Evolutionary conservation across 768 basidiomycete species (phyloP), one percentile per base, ranked within the genome.

Genomic region (Mycena alexandri): DNA sequence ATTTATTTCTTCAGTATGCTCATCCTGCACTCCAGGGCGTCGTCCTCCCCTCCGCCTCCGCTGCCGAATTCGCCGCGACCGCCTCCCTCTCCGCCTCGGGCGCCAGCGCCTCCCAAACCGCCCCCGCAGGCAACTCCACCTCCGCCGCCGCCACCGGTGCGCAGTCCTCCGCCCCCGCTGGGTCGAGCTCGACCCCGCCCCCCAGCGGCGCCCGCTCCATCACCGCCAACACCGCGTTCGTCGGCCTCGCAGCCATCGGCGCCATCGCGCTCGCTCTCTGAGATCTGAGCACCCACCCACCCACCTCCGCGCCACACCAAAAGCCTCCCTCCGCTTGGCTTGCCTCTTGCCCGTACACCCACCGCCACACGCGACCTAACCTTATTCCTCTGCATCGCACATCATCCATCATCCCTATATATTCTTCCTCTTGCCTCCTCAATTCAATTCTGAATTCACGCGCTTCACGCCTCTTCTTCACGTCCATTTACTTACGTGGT

Each of bases 221-320:
- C 64, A 67, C 76, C 72, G 75, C 76, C 60, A 75, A 74, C 66
- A 83, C 79, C 74, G 76, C 79, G 52, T 13, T 84, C 60, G 76
- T 80, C 17, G 83, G 80, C 57, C 71, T 85, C 41, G 82, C 80
- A 25, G 86, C 82, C 62, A 73, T 83, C 54, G 84, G 80, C 53
- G 76, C 83, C 63, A 78, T 81, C 24, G 84, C 84, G 8, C 75
- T 87, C 69, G 78, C 77, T 42, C 83, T 87, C 70, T n/a, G n/a
- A n/a, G 36, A 82, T 87, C 70, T 87, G 79, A 82, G 63, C 63
- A n/a, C 47, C 11, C 38, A 0, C 38, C 3, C 29, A 29, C n/a
- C n/a, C n/a, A n/a, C n/a, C 1, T 12, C 41, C 48, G 6, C n/a
- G 13, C 29, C 50, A 5, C 43, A 34, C 25, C 50, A 51, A 51